Base-by-base conservation (phyloP, 140 eudicot genomes). In the Senecio squalidus region DNA sequence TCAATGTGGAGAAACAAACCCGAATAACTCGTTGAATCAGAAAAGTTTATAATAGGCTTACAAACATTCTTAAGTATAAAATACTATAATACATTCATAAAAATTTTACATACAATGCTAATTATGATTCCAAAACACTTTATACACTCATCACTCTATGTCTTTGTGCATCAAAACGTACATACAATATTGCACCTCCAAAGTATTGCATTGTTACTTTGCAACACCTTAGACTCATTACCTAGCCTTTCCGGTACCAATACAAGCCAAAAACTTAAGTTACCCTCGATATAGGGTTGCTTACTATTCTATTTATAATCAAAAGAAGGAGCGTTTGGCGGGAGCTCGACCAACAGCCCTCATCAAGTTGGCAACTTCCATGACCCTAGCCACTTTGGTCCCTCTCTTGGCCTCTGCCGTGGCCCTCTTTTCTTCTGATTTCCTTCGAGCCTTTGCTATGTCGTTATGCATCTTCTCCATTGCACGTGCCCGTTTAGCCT, bases 401-500 rank as follows among this genome's bases (percentile, higher is more conserved):
- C 98, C 98, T 70, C 94, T 76, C 33, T 73, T 86, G 11, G 80
- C 94, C 72, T 91, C 98, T 41, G 94, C 78, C n/a, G 96, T 78
- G 16, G 98, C 98, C 58, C 77, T 76, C 39, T 73, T 86, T 71
- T 91, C 98, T 80, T 91, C 94, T 64, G 98, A 91, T 73, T 91
- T 86, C 40, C 84, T 84, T 20, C 69, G 86, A 24, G 96, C 96
- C 72, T 83, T 91, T 14, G 96, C 98, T 51, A 91, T 76, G 21
- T 91, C 96, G 15, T 91, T 91, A 20, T 84, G 82, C 98, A 86
- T 91, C 74, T 86, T 86, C 46, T 86, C 92, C 64, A 74, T 50
- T 47, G 98, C 98, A 16, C 68, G 80, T 72, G 94, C 98, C 57
- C 96, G 90, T 56, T 86, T 84, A 61, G 76, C 98, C 74, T 86